Conservation (phyloP, 2,329 filamentous ascomycete species). For the Phaeosphaeria sp. region DNA sequence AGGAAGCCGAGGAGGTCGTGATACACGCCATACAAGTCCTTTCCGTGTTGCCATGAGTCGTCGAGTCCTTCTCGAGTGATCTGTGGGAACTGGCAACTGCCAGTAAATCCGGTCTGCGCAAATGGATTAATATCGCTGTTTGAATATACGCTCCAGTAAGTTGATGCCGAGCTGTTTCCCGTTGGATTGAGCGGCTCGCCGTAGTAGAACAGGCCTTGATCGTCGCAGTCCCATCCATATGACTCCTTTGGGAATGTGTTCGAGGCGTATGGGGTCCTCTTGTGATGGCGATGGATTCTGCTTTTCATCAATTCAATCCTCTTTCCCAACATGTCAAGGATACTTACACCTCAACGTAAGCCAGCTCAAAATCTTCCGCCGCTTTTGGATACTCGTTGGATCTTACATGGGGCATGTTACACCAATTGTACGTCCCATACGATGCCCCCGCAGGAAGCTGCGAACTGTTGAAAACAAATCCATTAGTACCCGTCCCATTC, state of each 20-base stretch:
- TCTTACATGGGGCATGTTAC: conserved; percentile 88
- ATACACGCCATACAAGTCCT: conserved; percentile 80
- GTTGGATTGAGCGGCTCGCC: conserved; percentile 61
- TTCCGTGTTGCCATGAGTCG: conserved; percentile 77
- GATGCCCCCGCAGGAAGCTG: conserved; percentile 57
- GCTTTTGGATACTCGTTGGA: conserved; percentile 66
- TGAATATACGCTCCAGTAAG: conserved; percentile 72
- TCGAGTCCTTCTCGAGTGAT: conserved; percentile 74
- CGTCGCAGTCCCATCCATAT: conserved; percentile 75
- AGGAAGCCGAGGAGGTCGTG: conserved; percentile 72
- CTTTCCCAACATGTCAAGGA: not conserved
- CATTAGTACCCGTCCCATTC: conserved; percentile 68
- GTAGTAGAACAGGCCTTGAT: conserved; percentile 74
- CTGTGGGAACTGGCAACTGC: conserved; percentile 81
- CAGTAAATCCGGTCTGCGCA: conserved; percentile 69
- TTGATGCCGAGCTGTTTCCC: conserved; percentile 58
- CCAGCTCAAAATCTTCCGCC: conserved; percentile 64
- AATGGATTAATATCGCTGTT: conserved; percentile 71
- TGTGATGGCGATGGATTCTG: conserved; percentile 79
- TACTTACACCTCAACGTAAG: conserved; percentile 76
- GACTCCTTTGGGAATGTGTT: conserved; percentile 79
- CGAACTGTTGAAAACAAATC: conserved; percentile 76
- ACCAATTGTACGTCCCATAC: conserved; percentile 78
- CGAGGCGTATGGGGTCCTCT: conserved; percentile 78
- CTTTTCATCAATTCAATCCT: conserved; percentile 1